These are phyloP conservation scores for Leccinum cinnamomeum DNA, from an alignment of 1,284 basidiomycete species.

Conservation along the genomic window DNA sequence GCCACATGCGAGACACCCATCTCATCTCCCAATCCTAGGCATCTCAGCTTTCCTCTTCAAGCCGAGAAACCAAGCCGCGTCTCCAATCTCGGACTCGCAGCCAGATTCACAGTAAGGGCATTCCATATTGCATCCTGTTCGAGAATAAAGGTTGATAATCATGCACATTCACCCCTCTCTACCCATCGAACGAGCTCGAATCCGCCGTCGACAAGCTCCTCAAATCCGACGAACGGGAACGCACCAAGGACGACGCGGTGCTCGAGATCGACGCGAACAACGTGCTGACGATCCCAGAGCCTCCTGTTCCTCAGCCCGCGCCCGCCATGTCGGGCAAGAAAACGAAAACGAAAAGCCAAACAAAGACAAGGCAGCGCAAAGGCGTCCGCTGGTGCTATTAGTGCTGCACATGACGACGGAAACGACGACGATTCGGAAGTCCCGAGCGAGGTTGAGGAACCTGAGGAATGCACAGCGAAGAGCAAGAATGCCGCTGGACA, in stretches of 20 bases:
- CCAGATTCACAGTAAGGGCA: constrained; percentile 72
- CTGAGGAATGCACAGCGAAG: too few species aligned
- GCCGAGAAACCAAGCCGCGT: constrained; percentile 23
- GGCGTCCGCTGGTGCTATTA: constrained; percentile 9
- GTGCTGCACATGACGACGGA: constrained; percentile 31
- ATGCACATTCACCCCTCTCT: neutral
- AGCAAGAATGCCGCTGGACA: too few species aligned
- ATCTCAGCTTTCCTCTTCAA: too few species aligned
- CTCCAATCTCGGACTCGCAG: constrained; percentile 79
- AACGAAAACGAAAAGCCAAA: constrained; percentile 19
- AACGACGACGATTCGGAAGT: constrained; percentile 45
- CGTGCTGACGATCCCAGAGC: constrained; percentile 42
- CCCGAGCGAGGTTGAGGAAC: too few species aligned
- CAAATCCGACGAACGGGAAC: constrained; percentile 44
- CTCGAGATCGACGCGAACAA: constrained; percentile 73
- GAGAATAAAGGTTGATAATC: neutral
- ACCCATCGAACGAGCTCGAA: constrained; percentile 68
- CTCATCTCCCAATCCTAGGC: too few species aligned
- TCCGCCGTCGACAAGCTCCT: constrained; percentile 76
- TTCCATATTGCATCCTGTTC: neutral
- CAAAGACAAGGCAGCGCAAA: constrained; percentile 2
- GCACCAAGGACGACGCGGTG: constrained; percentile 62
- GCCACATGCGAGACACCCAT: too few species aligned
- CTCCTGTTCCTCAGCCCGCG: constrained; percentile 8
- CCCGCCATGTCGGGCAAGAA: constrained; percentile 13